Base-by-base conservation (phyloP, 441 rosid genomes). In the Mallotus repandus region DNA sequence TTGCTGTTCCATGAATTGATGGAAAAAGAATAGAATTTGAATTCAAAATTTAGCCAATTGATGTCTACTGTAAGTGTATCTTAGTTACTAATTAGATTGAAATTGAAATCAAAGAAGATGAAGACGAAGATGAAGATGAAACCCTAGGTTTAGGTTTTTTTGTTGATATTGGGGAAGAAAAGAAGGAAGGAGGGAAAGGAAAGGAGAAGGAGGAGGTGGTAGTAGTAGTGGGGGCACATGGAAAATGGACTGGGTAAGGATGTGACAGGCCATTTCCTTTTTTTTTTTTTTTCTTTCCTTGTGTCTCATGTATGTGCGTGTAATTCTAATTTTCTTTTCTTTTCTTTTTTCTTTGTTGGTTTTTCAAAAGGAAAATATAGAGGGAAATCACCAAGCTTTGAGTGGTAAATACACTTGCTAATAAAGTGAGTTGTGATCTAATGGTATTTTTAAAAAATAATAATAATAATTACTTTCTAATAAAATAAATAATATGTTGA, bases 261-360 rank as follows among this genome's bases (percentile, higher is more conserved):
- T 88, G 87, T 86, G 90, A 89, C 90, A 83, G 81, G 81, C 79
- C 92, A 81, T 77, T 81, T 84, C 32, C 55, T 68, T 6, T 25
- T 29, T 15, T 61, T 41, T 41, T 14, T 22, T 16, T 22, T 71
- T 43, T 65, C 7, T 9, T 52, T 13, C 14, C 8, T 59, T 21
- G 32, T 22, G 56, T 9, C 16, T 52, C 48, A n/a, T 35, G 58
- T 53, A 43, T 25, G n/a, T 9, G 45, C 11, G 49, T 21, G 49
- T 45, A 45, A 7, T 45, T 45, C 49, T 45, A 25, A 25, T 25
- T 25, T 25, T 25, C 29, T 25, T 25, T 25, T 25, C 29, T 45
- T 10, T 45, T 38, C 5, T 45, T 45, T 2, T 45, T 7, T 45
- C 12, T 45, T 10, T 45, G 12, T 45, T 45, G 9, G 12, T 45